Base-by-base conservation (phyloP, 1,139 yeast genomes). In the Geotrichum europaeum region DNA sequence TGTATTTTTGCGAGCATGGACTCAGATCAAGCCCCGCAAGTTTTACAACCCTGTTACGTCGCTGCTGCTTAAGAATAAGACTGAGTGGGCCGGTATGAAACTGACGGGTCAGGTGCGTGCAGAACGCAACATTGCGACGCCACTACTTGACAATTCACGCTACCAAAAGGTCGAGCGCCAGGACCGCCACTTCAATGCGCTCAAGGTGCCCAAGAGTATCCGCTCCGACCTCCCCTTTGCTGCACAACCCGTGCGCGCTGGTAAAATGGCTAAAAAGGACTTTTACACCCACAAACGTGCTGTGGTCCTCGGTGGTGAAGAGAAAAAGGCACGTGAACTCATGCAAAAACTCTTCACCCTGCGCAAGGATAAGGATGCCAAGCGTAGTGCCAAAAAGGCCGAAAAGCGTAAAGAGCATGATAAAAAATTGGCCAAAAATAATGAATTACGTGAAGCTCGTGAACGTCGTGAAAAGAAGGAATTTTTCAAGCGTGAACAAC, bases 1-100 rank as follows among this genome's bases (percentile, higher is more conserved):
- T 58, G 82, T 95, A 15, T 87, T 94, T 68, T 78, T 95, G 72
- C 86, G 96, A 73, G 94, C 98, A 1, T 95, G 99, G 99, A 92
- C 91, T 73, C 98, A 98, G 1, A 95, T 95, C 54, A 84, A 84
- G 67, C 89, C 95, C 18, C 87, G 94, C 73, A 85, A 85, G 72
- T 94, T 90, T 75, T 95, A 94, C 76, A 95, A 94, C 71, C 99
- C 99, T 1, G 98, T 95, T 32, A 89, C 98, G 0, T 94, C 99
- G 0, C 79, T 92, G 69, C 79, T 95, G 68, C 75, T 90, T 62
- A 75, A 78, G 51, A 82, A 89, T 66, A 95, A 94, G 75, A 78
- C 81, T 40, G 89, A 89, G 70, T 95, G 99, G 99, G 83, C 83
- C 70, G 99, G 99, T 65, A 91, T 95, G 96, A 83, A 96, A 72